These are phyloP conservation scores for Apiospora rasikravindrae DNA, from an alignment of 2,329 filamentous ascomycete species.

Conservation along the genomic window DNA sequence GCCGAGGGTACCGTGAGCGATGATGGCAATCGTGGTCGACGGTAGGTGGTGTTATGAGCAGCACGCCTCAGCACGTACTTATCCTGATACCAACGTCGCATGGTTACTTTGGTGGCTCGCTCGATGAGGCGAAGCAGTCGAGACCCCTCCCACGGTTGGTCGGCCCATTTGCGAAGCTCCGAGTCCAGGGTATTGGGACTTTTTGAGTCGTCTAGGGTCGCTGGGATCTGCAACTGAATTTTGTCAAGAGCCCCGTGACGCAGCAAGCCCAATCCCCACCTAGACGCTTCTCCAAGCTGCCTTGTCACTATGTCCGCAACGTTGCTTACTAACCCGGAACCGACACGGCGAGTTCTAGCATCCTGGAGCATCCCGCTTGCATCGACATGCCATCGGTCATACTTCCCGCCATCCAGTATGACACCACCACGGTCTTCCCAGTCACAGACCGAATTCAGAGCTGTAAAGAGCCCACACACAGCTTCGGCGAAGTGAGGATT, in stretches of 20 bases:
- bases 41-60: constrained; percentile 63
- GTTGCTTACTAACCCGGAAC: constrained; percentile 84
- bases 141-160: constrained; percentile 85
- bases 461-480: constrained; percentile 92
- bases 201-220: constrained; percentile 28
- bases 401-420: constrained; percentile 71
- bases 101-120: constrained; percentile 76
- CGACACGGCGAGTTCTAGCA: constrained; percentile 62
- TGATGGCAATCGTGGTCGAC: constrained; percentile 73
- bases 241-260: constrained; percentile 58
- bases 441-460: constrained; percentile 93
- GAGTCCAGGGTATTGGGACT: constrained; percentile 35
- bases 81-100: constrained; percentile 89
- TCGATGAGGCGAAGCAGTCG: constrained; percentile 84
- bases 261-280: constrained; percentile 80
- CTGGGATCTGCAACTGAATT: constrained; percentile 52
- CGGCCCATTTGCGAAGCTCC: constrained; percentile 66
- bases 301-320: constrained; percentile 90
- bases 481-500: constrained; percentile 97
- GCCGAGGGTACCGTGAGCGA: constrained; percentile 81
- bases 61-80: constrained; percentile 68
- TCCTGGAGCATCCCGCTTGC: constrained; percentile 83
- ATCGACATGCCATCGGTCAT: constrained; percentile 93
- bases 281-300: constrained; percentile 83
- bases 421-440: constrained; percentile 92